Base-by-base conservation (phyloP, 768 basidiomycete species). In the Antrodiella citrinella region DNA sequence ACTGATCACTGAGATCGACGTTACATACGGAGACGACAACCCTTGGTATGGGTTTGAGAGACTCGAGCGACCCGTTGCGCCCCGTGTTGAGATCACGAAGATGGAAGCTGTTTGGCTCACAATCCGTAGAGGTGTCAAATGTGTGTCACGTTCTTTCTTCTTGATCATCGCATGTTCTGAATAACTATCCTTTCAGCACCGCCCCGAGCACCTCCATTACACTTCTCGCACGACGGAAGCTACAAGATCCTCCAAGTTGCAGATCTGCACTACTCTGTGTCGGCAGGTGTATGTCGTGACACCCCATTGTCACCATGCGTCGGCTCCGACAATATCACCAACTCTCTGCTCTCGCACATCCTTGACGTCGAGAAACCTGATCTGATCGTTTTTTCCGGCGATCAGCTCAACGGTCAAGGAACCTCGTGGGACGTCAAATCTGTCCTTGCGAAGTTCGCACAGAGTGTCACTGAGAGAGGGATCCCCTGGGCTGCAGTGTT, bases 401-500 rank as follows among this genome's bases (percentile, higher is more conserved):
- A 98, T 65, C 91, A 94, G 65, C 75, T 96, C 21, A 96, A 95
- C 56, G 94, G 93, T 0, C 93, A 97, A 65, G 77, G 78, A 11
- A 87, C 89, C 0, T 81, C 86, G 0, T 98, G 93, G 88, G 92
- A 96, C 54, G 74, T 90, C 1, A 81, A 83, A 59, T 87, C 86
- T 3, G 86, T 95, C 3, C 69, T 97, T 4, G 85, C 93, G 12
- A 97, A 97, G 67, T 94, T 94, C 59, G 82, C 91, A 0, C 72
- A 71, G 24, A 80, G 82, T 0, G 89, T 88, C 4, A 85, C 84
- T 12, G 79, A 83, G 11, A 77, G 82, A 44, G 67, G 75, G 19
- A 85, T 95, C 30, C 88, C 94, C 0, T 99, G 94, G 94, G 81
- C 91, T 3, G 86, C 83, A 0, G 77, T 97, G 2, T 94, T 97